A percentile compares a stretch with the other conserved stretches of the same genome.
Evolutionary conservation across 169 alveolate genomes (phyloP).

Genomic region (Cryptosporidium viatorum): DNA sequence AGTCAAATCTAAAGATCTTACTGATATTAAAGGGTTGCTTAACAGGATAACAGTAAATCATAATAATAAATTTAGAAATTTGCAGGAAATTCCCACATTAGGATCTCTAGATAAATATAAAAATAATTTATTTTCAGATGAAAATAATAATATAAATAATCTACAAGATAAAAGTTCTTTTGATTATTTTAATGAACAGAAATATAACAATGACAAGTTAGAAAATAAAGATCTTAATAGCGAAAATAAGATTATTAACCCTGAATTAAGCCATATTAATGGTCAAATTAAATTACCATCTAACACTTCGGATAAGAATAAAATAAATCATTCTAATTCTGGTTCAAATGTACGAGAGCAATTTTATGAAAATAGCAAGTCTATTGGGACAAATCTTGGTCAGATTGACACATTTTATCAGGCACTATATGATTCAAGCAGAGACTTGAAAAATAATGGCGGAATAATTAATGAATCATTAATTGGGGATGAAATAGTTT

Average conservation of each 20-base stretch:
- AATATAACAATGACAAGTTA: background rate
- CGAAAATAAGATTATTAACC: background rate
- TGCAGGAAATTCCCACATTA: conserved; percentile 59
- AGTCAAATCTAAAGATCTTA: conserved; percentile 43
- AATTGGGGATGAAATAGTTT: conserved; percentile 51
- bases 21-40: conserved; percentile 37
- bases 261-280: background rate
- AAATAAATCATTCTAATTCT: background rate
- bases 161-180: background rate
- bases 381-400: background rate
- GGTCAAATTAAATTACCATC: background rate
- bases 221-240: background rate
- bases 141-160: background rate
- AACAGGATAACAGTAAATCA: conserved; percentile 17
- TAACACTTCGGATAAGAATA: background rate
- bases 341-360: background rate
- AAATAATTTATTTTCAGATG: background rate
- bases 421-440: conserved; percentile 58
- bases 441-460: conserved; percentile 23
- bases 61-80: background rate
- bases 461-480: conserved; percentile 66
- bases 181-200: background rate
- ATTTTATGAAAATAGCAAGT: background rate
- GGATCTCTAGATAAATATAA: conserved; percentile 21
- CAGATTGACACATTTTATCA: conserved; percentile 64